phyloP scores from a whole-genome alignment of 805 yeast species.

The Sporopachydermia lactativora region DNA sequence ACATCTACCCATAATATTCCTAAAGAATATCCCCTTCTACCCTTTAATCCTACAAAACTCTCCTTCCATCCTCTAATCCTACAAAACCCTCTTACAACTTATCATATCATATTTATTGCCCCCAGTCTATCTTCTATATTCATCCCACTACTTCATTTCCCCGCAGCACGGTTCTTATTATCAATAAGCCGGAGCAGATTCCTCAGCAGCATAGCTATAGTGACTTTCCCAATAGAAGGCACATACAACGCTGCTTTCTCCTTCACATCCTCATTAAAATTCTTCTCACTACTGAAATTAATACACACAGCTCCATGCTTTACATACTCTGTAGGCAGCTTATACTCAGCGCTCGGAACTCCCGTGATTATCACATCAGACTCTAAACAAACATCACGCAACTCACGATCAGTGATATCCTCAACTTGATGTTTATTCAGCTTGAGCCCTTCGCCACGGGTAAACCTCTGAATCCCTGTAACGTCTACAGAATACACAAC shows the following conservation, averaged over 20 bases:
- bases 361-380: constrained; percentile 95
- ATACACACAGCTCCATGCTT: constrained; percentile 83
- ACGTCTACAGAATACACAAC: constrained; percentile 86
- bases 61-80: constrained; percentile 4
- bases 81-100: constrained; percentile 2
- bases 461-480: constrained; percentile 76
- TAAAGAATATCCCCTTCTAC: too few species aligned
- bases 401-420: constrained; percentile 28
- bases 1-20: too few species aligned
- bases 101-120: constrained; percentile 4
- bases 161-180: constrained; percentile 29
- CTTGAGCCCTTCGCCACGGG: constrained; percentile 84
- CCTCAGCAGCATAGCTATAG: constrained; percentile 87
- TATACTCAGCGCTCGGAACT: constrained; percentile 73
- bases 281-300: constrained; percentile 81
- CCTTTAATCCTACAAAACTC: constrained; percentile 1
- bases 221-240: constrained; percentile 92
- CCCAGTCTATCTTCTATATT: constrained; percentile 6
- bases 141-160: constrained; percentile 6
- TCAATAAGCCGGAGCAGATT: constrained; percentile 72
- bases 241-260: constrained; percentile 82
- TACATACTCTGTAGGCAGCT: constrained; percentile 71
- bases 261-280: constrained; percentile 74
- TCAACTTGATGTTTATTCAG: constrained; percentile 72
- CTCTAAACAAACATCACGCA: constrained; percentile 31